Base-by-base conservation (phyloP, 192 early-diverging fungal species). In the Linderina pennispora region DNA sequence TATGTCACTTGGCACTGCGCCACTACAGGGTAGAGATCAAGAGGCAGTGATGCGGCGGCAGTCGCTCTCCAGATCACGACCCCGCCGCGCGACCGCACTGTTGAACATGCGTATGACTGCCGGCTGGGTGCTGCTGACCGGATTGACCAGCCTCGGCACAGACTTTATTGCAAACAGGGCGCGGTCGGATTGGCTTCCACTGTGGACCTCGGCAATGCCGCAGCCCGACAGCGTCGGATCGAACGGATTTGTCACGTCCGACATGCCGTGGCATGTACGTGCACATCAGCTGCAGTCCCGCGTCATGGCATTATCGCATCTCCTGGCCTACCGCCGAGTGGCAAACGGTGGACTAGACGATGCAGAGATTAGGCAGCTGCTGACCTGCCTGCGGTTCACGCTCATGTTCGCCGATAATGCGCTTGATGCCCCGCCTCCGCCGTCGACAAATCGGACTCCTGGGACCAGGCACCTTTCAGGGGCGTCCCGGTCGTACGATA, bases 361-460 rank as follows among this genome's bases (percentile, higher is more conserved):
- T 4, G 14, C n/a, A 10, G 51, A 46, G 7, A 4, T 23, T n/a
- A 28, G 23, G 10, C 18, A 21, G 36, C 16, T 49, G 7, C 48
- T 42, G 22, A 23, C 46, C 0, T 25, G 48, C 17, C n/a, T 73
- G 13, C 37, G 55, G 2, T 46, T 52, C 4, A 35, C 62, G 2
- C 19, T 73, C 35, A 22, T 58, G 50, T 73, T 62, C 43, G 62
- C 58, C 20, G 69, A 73, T 10, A 73, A 73, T 20, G 69, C 69
- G 19, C 50, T 73, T 10, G 69, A 73, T 26, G 69, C 69, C 0
- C 61, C 67, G 10, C 57, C 51, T 4, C 52, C 47, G 6, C 23
- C 51, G 1, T 19, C 43, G 22, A 23, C 26, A n/a, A n/a, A n/a
- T n/a, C n/a, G n/a, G n/a, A n/a, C n/a, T n/a, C n/a, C n/a, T n/a